Percentiles rank a stretch among this genome's conserved stretches.
phyloP scores from a whole-genome alignment of 192 early-diverging fungal species.

The Backusella westeae region DNA sequence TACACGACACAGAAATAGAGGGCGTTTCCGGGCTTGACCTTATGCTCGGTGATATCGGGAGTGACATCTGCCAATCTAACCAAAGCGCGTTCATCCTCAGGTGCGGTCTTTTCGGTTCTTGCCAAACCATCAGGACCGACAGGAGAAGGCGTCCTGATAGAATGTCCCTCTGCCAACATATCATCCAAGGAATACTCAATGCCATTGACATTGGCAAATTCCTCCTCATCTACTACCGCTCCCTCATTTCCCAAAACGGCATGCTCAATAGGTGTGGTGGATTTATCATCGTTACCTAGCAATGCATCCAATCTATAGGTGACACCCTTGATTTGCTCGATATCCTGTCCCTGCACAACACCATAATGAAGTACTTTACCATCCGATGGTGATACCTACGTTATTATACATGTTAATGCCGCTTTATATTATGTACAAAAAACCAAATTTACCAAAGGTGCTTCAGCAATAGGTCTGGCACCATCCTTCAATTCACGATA shows the following conservation, averaged over 20 bases:
- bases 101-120: conserved; percentile 22
- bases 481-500: conserved; percentile 84
- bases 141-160: conserved; percentile 36
- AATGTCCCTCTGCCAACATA: conserved; percentile 52
- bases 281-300: conserved; percentile 45
- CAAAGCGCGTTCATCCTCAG: conserved; percentile 21
- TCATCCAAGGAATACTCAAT: conserved; percentile 79
- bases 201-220: conserved; percentile 87
- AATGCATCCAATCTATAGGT: conserved; percentile 89
- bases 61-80: conserved; percentile 20
- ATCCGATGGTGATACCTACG: conserved; percentile 83
- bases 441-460: conserved; percentile 47
- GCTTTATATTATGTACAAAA: too few relatives aligned
- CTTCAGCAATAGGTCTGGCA: conserved; percentile 66
- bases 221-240: conserved; percentile 64
- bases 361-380: conserved; percentile 91
- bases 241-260: background rate
- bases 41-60: conserved; percentile 24
- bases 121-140: conserved; percentile 42
- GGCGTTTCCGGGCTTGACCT: conserved; percentile 61
- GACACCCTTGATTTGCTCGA: conserved; percentile 95
- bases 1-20: conserved; percentile 94
- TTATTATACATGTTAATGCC: too few relatives aligned
- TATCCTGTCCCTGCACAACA: conserved; percentile 65
- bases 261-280: conserved; percentile 41